Conservation (phyloP, 768 basidiomycete species). For the Calocybe cyanea region DNA sequence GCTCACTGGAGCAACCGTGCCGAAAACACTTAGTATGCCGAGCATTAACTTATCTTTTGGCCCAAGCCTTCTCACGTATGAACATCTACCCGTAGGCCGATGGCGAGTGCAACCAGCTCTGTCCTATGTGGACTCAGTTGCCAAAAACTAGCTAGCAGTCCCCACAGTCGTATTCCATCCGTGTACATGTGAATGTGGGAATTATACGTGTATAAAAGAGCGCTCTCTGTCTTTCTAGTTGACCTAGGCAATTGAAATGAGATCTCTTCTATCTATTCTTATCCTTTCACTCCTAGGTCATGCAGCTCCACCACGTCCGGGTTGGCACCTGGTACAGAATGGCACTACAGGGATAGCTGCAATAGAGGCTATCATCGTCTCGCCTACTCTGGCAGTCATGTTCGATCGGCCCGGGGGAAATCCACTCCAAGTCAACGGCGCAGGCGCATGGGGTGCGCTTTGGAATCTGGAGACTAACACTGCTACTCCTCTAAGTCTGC, state of each 20-base stretch:
- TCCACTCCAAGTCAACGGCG: not conserved
- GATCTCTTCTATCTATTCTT: not conserved
- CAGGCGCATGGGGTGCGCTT: not conserved
- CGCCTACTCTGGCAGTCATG: not conserved
- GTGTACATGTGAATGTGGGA: not conserved
- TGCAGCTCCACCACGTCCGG: not conserved
- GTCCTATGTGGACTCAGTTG: not conserved
- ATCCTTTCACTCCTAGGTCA: not conserved
- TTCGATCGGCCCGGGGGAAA: not conserved
- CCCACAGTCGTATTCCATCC: not conserved
- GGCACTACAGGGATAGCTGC: slow-evolving; percentile 1
- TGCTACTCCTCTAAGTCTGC: not conserved
- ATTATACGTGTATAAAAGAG: not conserved
- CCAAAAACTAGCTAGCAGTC: not conserved
- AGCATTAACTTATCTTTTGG: no score
- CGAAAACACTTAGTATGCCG: no score
- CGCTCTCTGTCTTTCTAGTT: not conserved
- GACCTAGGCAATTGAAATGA: not conserved
- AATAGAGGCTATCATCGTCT: slow-evolving; percentile 1
- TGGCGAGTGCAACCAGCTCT: no score
- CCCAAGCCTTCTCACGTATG: no score
- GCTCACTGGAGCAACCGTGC: no score
- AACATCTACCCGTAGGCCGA: no score
- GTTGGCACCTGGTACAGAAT: slow-evolving; percentile 1
- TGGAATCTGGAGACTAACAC: not conserved